phyloP scores from a whole-genome alignment of 2,329 filamentous ascomycete genomes.

The Colletotrichum falcatum region DNA sequence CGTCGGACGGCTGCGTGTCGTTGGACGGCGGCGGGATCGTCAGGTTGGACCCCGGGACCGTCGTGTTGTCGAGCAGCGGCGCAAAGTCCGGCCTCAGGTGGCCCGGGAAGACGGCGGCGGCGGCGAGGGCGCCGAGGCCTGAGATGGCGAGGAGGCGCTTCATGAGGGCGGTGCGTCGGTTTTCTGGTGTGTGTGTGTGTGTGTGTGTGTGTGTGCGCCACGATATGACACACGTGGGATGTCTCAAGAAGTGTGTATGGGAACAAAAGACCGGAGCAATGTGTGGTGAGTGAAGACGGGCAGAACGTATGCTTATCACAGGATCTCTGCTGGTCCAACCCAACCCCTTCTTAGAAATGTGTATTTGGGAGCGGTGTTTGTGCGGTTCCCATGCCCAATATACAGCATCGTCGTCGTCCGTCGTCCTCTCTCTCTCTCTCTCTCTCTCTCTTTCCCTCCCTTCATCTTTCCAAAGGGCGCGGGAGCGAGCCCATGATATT shows the following conservation, averaged over 20 bases:
- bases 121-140: conserved; percentile 44
- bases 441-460: too few species aligned
- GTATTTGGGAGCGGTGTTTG: neutral
- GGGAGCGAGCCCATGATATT: conserved; percentile 22
- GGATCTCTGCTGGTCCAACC: neutral
- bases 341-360: neutral
- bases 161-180: conserved; percentile 21
- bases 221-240: conserved; percentile 14
- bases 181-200: neutral
- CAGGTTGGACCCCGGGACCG: too few species aligned
- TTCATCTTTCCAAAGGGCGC: neutral
- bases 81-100: neutral
- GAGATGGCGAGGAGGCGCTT: conserved; percentile 38
- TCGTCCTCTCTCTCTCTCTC: neutral
- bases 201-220: neutral
- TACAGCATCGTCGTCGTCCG: conserved; percentile 11
- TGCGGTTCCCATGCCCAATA: conserved; percentile 18
- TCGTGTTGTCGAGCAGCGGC: neutral
- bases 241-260: conserved; percentile 27
- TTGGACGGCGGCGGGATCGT: too few species aligned
- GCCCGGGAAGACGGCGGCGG: conserved; percentile 38
- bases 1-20: too few species aligned
- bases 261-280: neutral
- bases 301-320: conserved; percentile 19
- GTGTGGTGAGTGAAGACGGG: conserved; percentile 2